Conservation (phyloP, 225 moss, liverwort and hornwort genomes). For the Anthoceros angustus region DNA sequence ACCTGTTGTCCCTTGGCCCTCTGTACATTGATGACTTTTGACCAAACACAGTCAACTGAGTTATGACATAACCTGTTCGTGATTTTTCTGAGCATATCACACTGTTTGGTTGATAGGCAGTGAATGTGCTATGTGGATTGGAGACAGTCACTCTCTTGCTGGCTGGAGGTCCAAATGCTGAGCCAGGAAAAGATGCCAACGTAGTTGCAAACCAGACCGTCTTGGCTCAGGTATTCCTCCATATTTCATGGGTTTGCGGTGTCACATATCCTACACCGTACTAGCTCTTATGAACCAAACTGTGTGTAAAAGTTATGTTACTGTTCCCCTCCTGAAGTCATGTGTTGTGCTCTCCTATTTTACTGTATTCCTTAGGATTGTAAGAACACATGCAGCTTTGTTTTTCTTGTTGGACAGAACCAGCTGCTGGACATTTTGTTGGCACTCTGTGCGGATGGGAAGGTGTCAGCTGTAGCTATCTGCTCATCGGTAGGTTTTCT, state of each 20-base stretch:
- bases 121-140: constrained; percentile 84
- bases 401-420: constrained; percentile 31
- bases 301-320: too few relatives aligned
- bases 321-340: too few relatives aligned
- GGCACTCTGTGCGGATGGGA: constrained; percentile 74
- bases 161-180: constrained; percentile 55
- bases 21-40: too few relatives aligned
- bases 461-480: constrained; percentile 75
- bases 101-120: constrained; percentile 41
- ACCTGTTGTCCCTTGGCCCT: too few relatives aligned
- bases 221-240: constrained; percentile 97
- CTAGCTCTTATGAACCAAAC: too few relatives aligned
- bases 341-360: too few relatives aligned
- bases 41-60: too few relatives aligned
- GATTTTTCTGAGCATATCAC: neutral
- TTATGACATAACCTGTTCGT: too few relatives aligned
- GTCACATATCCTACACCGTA: too few relatives aligned
- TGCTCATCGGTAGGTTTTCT: constrained; percentile 60
- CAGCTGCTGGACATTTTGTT: constrained; percentile 74
- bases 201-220: constrained; percentile 75
- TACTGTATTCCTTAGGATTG: too few relatives aligned
- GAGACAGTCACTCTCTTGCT: constrained; percentile 87
- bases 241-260: too few relatives aligned
- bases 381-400: neutral
- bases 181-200: constrained; percentile 71